Conservation (phyloP, 139 green algal genomes). For the Chloropicon primus region DNA sequence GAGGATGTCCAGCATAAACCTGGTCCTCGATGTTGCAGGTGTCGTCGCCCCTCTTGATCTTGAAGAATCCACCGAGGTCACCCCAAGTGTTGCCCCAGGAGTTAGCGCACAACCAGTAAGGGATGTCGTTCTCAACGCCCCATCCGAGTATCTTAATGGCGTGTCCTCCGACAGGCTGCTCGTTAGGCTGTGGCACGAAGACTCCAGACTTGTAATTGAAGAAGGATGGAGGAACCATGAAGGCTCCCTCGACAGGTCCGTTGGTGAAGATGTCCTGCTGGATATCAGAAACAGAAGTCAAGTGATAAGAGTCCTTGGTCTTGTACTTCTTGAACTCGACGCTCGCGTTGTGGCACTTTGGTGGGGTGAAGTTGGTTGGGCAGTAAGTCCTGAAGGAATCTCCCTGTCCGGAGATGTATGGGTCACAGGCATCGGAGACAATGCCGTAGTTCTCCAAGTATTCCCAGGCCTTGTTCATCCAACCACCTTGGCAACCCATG, state of each 20-base stretch:
- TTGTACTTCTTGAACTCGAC: slow-evolving; percentile 6
- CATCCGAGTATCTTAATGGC: slow-evolving; percentile 15
- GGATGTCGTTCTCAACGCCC: slow-evolving; percentile 6
- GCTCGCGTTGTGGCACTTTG: slow-evolving; percentile 14
- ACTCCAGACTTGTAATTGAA: slow-evolving; percentile 8
- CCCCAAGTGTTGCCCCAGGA: slow-evolving; percentile 17
- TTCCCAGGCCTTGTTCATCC: slow-evolving; percentile 4
- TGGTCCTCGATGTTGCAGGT: not conserved
- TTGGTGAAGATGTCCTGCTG: slow-evolving; percentile 7
- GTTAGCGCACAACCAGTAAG: slow-evolving; percentile 18
- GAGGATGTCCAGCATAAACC: not conserved
- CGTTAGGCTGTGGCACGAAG: not conserved
- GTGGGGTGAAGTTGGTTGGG: slow-evolving; percentile 9
- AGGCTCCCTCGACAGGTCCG: slow-evolving; percentile 9
- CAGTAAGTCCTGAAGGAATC: slow-evolving; percentile 22
- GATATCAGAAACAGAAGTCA: slow-evolving; percentile 1
- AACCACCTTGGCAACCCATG: slow-evolving; percentile 7
- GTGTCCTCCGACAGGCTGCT: slow-evolving; percentile 10
- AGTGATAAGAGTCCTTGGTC: not conserved
- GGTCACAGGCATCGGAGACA: slow-evolving; percentile 2
- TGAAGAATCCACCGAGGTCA: slow-evolving; percentile 29
- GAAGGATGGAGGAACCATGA: slow-evolving; percentile 7
- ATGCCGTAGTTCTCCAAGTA: slow-evolving; percentile 1
- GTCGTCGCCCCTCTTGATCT: not conserved
- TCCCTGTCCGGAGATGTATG: slow-evolving; percentile 11